Evolutionary conservation across 768 basidiomycete genomes (phyloP), one percentile per base, ranked within the genome.

Genomic region (Cyclocybe aegerita): DNA sequence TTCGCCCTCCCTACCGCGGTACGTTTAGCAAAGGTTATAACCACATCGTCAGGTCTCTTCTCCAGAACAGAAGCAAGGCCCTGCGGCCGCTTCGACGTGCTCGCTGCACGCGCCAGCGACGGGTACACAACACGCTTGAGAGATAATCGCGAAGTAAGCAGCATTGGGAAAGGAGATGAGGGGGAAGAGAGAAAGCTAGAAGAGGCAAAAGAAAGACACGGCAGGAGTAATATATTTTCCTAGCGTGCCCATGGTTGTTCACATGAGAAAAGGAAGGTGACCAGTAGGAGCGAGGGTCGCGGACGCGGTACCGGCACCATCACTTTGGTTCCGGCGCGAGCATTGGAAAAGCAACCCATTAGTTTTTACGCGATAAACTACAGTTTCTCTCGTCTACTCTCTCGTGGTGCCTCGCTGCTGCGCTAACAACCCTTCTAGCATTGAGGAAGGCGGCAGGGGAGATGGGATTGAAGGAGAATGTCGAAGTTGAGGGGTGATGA

Each of bases 1-100:
- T 83, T 91, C 33, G 88, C 86, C 61, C 76, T 83, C 17, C 92
- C 90, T 55, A 93, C 77, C n/a, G 92, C 83, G n/a, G 91, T 94
- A 43, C 94, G 83, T 65, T 88, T 87, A 9, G 90, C 92, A 58
- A 90, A 90, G 2, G 90, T 91, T 52, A 97, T 85, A 54, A 96
- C 93, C 11, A 95, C 89, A 67, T 96, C 93, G 54, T 91, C 81
- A 0, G 86, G 79, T 45, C 76, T 82, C 76, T 83, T 88, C 66
- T 86, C 75, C 30, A 90, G 73, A 41, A 91, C 64, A 7, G 74
- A 72, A 32, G 76, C 53, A 31, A 79, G 72, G 9, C 84, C 83
- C 57, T 50, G 77, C 61, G 65, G 80, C 16, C 56, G 50, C 43
- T 66, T 62, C 17, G 61, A 56, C 4, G 75, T 70, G 43, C 72